phyloP scores from a whole-genome alignment of 2,329 filamentous ascomycete species.

The Phyllosticta ampelicida region DNA sequence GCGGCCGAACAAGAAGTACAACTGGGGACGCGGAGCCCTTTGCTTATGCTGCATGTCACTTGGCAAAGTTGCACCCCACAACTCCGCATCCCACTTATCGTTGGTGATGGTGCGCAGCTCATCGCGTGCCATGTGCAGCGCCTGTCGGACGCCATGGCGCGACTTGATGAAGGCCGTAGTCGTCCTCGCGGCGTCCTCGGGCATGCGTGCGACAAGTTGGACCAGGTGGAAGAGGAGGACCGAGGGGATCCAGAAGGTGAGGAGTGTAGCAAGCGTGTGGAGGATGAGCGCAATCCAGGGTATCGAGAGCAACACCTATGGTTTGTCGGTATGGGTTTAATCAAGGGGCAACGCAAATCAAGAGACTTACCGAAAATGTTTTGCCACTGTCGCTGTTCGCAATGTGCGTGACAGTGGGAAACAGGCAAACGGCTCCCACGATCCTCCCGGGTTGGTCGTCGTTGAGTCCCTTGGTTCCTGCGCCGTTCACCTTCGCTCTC shows the following conservation, averaged over 20 bases:
- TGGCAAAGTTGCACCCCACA: conserved; percentile 42
- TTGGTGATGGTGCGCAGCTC: conserved; percentile 47
- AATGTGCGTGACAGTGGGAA: conserved; percentile 39
- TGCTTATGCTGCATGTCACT: not conserved
- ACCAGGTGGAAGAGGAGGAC: conserved; percentile 33
- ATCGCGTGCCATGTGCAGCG: conserved; percentile 47
- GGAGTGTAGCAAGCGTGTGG: conserved; percentile 28
- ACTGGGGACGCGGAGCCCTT: conserved; percentile 26
- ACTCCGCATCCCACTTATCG: conserved; percentile 47
- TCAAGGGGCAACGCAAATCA: not conserved
- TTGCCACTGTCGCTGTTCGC: conserved; percentile 33
- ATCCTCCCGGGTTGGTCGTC: not conserved
- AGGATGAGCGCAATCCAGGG: conserved; percentile 17
- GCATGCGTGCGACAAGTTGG: conserved; percentile 31
- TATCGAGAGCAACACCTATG: not conserved
- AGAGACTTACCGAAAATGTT: conserved; percentile 27
- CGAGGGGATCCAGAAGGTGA: conserved; percentile 34
- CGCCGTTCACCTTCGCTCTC: conserved; percentile 18
- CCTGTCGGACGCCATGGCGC: conserved; percentile 40
- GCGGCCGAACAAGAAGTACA: conserved; percentile 50
- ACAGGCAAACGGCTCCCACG: conserved; percentile 27
- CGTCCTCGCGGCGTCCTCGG: conserved; percentile 33
- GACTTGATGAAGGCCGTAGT: conserved; percentile 43
- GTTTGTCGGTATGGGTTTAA: conserved; percentile 10
- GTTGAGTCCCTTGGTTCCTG: conserved; percentile 15